Evolutionary conservation across 306 rosid genomes (phyloP).

Genomic region (Malus asiatica): DNA sequence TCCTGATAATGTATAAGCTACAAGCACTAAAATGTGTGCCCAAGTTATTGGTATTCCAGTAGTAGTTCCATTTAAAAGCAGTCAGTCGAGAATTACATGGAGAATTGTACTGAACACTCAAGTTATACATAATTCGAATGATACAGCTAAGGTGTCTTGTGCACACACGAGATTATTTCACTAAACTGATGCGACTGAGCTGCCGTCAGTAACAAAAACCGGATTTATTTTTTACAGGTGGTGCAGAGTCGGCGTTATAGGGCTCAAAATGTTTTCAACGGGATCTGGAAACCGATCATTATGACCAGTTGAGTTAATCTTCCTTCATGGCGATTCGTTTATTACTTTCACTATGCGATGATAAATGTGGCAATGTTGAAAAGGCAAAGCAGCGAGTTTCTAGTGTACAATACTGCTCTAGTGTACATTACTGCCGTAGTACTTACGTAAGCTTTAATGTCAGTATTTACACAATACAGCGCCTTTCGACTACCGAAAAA

Average conservation of each 20-base stretch:
- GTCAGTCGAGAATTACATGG: not conserved
- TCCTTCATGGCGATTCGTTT: not conserved
- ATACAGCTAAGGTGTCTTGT: not conserved
- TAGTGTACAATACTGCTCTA: not conserved
- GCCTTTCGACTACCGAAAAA: not conserved
- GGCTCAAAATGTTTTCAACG: not conserved
- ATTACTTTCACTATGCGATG: not conserved
- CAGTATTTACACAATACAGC: not conserved
- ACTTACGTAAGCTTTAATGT: not conserved
- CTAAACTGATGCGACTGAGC: not conserved
- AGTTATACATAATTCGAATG: not conserved
- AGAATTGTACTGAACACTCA: not conserved
- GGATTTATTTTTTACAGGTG: conserved; percentile 6
- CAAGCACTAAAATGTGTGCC: no score
- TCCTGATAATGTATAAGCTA: not conserved
- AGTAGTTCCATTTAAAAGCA: no score
- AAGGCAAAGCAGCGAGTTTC: not conserved
- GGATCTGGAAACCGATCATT: not conserved
- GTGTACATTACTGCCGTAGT: not conserved
- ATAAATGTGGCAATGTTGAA: not conserved
- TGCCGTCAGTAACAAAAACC: not conserved
- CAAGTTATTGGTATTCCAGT: not conserved
- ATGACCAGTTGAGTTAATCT: not conserved
- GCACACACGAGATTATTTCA: not conserved
- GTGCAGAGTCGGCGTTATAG: not conserved